Base-by-base conservation (phyloP, 176 grass and related monocot genomes). In the Eleusine indica region DNA sequence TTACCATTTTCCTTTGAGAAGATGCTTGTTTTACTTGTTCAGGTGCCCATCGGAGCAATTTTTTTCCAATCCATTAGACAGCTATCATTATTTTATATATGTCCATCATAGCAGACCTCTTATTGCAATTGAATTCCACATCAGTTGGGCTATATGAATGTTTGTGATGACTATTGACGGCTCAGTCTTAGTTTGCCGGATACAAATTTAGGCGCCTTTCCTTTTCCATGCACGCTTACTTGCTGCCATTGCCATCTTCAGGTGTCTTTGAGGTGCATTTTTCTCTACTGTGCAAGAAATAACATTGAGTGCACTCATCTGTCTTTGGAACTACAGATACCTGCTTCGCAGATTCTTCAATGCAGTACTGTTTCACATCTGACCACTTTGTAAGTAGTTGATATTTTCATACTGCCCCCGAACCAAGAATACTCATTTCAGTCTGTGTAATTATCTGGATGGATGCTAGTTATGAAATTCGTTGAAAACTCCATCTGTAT, bases 371-470 rank as follows among this genome's bases (percentile, higher is more conserved):
- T 61, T 85, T 70, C 65, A 52, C 67, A 89, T 76, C 43, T 35
- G 19, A 68, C 21, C 71, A n/a, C 32, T 73, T 74, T 61, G 84
- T 79, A 74, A 74, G 74, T 90, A 81, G 4, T 42, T 14, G n/a
- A 90, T 43, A 53, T 69, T 61, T 71, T 54, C 53, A 70, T 48
- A 17, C 32, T 37, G 6, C 2, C 48, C 12, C 39, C 48, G 2
- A 56, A 69, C 12, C 18, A 66, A 25, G 49, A 66, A 39, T 68
- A 12, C 48, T 80, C 52, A 40, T 75, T 83, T 68, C 22, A 35
- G 40, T 80, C 80, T 66, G 2, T 40, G 28, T 76, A 52, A 76
- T 82, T 87, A 49, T 70, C 11, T 60, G 18, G 29, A 61, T 75
- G 3, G 1, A 13, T 58, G 52, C 43, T 35, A 39, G 41, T 38